Conservation (phyloP, 495 filamentous ascomycete genomes). For the Pseudomonodictys pantanalensis region DNA sequence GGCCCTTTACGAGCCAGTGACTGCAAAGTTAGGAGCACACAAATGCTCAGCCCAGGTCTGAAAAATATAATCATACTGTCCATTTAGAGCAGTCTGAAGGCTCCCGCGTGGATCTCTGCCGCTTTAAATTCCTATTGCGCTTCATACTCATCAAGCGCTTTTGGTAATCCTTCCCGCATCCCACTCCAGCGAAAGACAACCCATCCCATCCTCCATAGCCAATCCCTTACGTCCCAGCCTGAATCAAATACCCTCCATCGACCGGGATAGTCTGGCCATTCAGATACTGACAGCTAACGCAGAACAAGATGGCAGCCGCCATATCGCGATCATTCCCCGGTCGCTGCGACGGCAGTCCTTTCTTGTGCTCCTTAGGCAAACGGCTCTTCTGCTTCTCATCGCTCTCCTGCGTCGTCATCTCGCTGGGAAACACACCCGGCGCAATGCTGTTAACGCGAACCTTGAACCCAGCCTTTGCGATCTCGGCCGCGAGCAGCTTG, state of each 20-base stretch:
- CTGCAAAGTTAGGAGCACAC: too few relatives aligned
- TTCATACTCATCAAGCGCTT: too few relatives aligned
- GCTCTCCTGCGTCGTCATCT: constrained; percentile 55
- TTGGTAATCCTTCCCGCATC: background rate
- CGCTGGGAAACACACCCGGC: constrained; percentile 54
- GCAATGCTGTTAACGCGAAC: constrained; percentile 50
- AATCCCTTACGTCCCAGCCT: constrained; percentile 27
- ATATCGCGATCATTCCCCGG: constrained; percentile 74
- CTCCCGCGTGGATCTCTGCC: too few relatives aligned
- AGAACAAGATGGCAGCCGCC: constrained; percentile 63
- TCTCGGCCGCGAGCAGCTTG: constrained; percentile 54
- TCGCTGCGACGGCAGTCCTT: constrained; percentile 56
- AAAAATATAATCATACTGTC: too few relatives aligned
- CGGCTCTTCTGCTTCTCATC: constrained; percentile 62
- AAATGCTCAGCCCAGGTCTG: too few relatives aligned
- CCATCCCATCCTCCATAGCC: background rate
- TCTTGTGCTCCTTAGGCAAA: constrained; percentile 59
- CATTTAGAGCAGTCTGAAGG: too few relatives aligned
- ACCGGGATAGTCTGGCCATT: constrained; percentile 51
- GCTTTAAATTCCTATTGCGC: too few relatives aligned
- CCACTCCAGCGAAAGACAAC: background rate
- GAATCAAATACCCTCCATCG: constrained; percentile 34
- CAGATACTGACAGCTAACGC: constrained; percentile 65
- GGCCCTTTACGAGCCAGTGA: too few relatives aligned
- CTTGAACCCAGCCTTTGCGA: constrained; percentile 44